Percentiles rank a stretch among this genome's conserved stretches.
These are phyloP conservation scores for Amesomyces nigricolor DNA, from an alignment of 2,329 filamentous ascomycete genomes.

Conservation along the genomic window DNA sequence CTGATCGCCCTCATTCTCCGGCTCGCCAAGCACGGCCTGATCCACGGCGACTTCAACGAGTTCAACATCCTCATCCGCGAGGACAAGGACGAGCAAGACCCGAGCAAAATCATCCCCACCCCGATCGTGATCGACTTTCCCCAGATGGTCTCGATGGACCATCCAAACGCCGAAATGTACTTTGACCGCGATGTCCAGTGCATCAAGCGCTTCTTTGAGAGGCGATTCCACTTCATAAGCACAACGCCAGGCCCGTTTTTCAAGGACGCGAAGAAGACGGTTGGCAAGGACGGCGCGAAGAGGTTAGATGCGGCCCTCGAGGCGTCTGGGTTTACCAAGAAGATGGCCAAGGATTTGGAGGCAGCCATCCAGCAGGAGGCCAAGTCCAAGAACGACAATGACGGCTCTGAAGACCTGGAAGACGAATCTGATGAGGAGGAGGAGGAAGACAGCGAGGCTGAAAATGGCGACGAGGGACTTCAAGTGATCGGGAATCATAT, in stretches of 20 bases:
- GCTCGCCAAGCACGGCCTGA: conserved; percentile 79
- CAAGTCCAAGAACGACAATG: conserved; percentile 32
- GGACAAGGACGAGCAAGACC: conserved; percentile 34
- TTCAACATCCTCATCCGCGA: conserved; percentile 97
- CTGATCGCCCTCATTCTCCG: conserved; percentile 80
- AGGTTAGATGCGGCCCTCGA: conserved; percentile 83
- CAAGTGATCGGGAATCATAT: conserved; percentile 15
- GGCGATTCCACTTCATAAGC: conserved; percentile 80
- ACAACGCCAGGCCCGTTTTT: conserved; percentile 81
- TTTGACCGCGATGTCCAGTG: conserved; percentile 95
- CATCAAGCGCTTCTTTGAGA: conserved; percentile 88
- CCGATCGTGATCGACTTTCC: conserved; percentile 96
- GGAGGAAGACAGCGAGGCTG: conserved; percentile 12
- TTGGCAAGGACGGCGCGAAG: conserved; percentile 58
- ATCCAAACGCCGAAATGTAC: conserved; percentile 91
- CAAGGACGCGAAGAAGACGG: conserved; percentile 70
- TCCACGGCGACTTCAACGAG: conserved; percentile 98
- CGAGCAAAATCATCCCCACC: conserved; percentile 48
- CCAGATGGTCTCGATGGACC: conserved; percentile 95
- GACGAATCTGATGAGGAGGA: conserved; percentile 31
- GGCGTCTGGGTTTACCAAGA: conserved; percentile 92
- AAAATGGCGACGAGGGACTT: conserved; percentile 11
- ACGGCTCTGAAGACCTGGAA: conserved; percentile 31
- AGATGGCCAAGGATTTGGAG: conserved; percentile 93
- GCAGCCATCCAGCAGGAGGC: conserved; percentile 75